These are phyloP conservation scores for Acacia pycnantha DNA, from an alignment of 331 rosid genomes.

Conservation along the genomic window DNA sequence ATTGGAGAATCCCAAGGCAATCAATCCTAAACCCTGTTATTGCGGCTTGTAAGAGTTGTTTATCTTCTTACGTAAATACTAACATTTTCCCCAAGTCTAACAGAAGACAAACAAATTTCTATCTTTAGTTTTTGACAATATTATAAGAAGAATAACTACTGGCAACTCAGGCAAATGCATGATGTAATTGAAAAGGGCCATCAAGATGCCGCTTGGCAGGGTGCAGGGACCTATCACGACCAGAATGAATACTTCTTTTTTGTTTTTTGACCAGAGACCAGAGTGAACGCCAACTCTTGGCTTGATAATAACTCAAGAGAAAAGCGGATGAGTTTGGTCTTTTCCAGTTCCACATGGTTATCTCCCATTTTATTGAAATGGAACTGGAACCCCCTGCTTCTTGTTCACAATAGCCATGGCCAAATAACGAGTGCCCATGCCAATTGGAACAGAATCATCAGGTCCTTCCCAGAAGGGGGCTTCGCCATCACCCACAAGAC, in stretches of 20 bases:
- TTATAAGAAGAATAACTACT: not conserved
- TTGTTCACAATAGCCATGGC: slow-evolving; percentile 92
- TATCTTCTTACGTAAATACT: not conserved
- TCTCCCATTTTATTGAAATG: slow-evolving; percentile 49
- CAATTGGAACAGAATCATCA: slow-evolving; percentile 71
- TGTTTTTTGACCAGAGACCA: not conserved
- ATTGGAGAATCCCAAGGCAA: not conserved
- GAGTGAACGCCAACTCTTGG: not conserved
- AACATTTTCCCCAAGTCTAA: not conserved
- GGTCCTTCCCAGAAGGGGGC: slow-evolving; percentile 97
- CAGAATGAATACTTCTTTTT: not conserved
- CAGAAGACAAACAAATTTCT: not conserved
- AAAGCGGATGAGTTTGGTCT: not conserved
- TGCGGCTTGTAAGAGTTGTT: not conserved
- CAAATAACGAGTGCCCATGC: slow-evolving; percentile 91
- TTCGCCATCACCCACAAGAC: slow-evolving; percentile 90
- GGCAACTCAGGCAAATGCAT: slow-evolving; percentile 8
- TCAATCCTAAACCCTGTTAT: not conserved
- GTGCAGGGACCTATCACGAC: not conserved
- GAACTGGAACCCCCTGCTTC: slow-evolving; percentile 77
- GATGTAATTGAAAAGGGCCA: slow-evolving; percentile 1
- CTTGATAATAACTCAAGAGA: not conserved
- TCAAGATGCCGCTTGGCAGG: not conserved
- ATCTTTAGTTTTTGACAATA: not conserved
- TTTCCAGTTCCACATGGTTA: slow-evolving; percentile 6